Evolutionary conservation across 2,329 filamentous ascomycete genomes (phyloP).

Genomic region (Verticillium nonalfalfae): DNA sequence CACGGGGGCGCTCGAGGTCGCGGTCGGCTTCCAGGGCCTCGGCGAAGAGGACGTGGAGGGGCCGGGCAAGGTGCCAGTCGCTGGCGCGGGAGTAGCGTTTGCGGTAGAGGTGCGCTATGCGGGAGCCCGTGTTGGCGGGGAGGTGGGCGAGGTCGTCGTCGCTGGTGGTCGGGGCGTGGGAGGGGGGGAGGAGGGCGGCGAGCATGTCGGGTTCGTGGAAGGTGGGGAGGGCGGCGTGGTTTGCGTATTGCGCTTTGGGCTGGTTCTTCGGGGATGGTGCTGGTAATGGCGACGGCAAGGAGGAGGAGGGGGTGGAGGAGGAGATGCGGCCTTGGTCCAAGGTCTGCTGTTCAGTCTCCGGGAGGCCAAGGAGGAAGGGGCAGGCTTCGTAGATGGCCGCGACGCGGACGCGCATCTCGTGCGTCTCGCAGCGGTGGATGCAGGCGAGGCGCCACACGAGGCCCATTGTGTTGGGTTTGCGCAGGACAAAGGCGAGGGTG

Average conservation of each 20-base stretch:
- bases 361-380: background rate
- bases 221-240: background rate
- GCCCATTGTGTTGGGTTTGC: slow-evolving; percentile 22
- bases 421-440: slow-evolving; percentile 15
- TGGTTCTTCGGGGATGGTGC: background rate
- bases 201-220: background rate
- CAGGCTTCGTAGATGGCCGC: background rate
- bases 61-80: background rate
- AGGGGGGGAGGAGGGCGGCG: background rate
- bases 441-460: slow-evolving; percentile 26
- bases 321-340: background rate
- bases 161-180: background rate
- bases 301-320: too few species aligned
- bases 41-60: slow-evolving; percentile 6
- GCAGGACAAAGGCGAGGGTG: slow-evolving; percentile 23
- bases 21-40: slow-evolving; percentile 3
- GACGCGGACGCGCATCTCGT: slow-evolving; percentile 19
- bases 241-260: background rate
- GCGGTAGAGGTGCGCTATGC: background rate
- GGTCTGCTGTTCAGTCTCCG: background rate
- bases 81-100: background rate
- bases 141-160: background rate
- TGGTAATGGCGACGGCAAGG: background rate
- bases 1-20: background rate
- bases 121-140: background rate